Evolutionary conservation across 2,329 filamentous ascomycete genomes (phyloP), one percentile per base, ranked within the genome.

Genomic region (Fusarium siculi): DNA sequence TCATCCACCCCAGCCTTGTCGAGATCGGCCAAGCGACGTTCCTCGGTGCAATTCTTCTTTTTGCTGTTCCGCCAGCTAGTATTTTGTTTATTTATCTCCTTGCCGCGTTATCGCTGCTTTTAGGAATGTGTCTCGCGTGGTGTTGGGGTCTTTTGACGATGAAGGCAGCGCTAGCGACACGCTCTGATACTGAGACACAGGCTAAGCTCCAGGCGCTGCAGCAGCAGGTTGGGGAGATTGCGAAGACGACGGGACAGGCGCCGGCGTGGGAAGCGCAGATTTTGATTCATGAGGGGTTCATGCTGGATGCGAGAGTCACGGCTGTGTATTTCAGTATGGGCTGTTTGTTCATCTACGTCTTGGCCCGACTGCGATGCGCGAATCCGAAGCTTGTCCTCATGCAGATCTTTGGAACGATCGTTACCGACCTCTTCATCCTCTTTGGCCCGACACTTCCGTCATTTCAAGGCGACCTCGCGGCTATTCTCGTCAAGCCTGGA

Each of bases 101-200:
- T 10, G 83, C 78, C 15, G 76, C 81, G 0, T 40, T 85, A 2
- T 83, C 86, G 2, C 77, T 87, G 8, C 76, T 87, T 7, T 18
- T 86, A 4, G 86, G 86, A 23, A 85, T 87, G 75, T 83, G 80
- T 37, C 73, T 86, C 0, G 85, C 82, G 9, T 87, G 86, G 85
- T 84, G 80, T 9, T 88, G 86, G 86, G 86, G 86, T 7, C 78
- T 86, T 5, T 77, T 87, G 50, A 79, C 81, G 1, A 87, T 86
- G 85, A 85, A 86, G 66, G 85, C 85, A 5, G 86, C 85, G 6
- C 66, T 82, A 14, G 84, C 85, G 2, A 81, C 82, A 5, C 79
- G 86, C 19, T 80, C 85, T 5, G 79, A 78, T 8, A 75, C 80
- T 1, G 82, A 84, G 12, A 84, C 82, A 0, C 79, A 82, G 53